A percentile compares a stretch with the other conserved stretches of the same genome.
These are phyloP conservation scores for Cucumis cinereus DNA, from an alignment of 306 rosid genomes.

Conservation along the genomic window DNA sequence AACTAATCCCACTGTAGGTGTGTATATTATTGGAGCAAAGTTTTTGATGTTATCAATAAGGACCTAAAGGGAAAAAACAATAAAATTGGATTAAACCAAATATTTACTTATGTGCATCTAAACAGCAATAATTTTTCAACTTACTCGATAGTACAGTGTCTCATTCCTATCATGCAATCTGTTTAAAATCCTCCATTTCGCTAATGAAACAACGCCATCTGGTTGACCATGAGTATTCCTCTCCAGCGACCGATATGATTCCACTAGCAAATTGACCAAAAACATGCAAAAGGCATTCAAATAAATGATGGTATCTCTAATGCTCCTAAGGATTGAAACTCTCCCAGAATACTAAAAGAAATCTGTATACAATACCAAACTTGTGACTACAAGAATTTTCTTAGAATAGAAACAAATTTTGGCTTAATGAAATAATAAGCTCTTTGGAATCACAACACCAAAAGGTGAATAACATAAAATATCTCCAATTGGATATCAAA, in stretches of 20 bases:
- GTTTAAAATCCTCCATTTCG: slow-evolving; percentile 97
- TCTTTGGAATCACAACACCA: no score
- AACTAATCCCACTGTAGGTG: slow-evolving; percentile 94
- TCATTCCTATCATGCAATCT: slow-evolving; percentile 96
- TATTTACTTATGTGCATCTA: slow-evolving; percentile 1
- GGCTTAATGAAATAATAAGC: no score
- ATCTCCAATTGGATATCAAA: no score
- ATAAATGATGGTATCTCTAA: neutral
- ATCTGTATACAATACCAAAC: neutral
- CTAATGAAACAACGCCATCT: slow-evolving; percentile 49
- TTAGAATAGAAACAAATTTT: no score
- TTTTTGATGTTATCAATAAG: slow-evolving; percentile 87
- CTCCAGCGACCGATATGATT: slow-evolving; percentile 85
- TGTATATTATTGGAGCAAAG: slow-evolving; percentile 93
- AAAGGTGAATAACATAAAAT: no score
- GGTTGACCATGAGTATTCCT: slow-evolving; percentile 78
- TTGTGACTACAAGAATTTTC: neutral
- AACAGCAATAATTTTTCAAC: slow-evolving; percentile 18
- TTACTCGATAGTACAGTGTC: slow-evolving; percentile 86
- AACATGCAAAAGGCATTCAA: neutral
- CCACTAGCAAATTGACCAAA: slow-evolving; percentile 41
- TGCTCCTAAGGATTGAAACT: neutral
- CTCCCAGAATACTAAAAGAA: neutral
- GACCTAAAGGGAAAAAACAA: slow-evolving; percentile 38
- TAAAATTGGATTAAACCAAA: slow-evolving; percentile 8